phyloP scores from a whole-genome alignment of 352 stramenopile genomes.

The Pilasporangium apinafurcum region DNA sequence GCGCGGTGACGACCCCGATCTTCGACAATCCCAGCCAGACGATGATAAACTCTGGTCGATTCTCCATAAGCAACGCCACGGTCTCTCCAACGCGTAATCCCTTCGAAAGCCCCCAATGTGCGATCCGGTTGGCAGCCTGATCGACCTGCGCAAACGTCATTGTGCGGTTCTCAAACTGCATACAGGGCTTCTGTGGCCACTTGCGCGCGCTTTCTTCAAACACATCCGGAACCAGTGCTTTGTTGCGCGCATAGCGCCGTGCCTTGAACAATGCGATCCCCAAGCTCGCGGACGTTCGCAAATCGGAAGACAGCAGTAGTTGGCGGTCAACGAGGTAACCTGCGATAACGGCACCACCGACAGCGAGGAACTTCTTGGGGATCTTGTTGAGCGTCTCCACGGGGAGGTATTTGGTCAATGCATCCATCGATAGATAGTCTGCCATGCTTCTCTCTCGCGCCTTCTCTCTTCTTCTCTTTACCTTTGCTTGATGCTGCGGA shows the following conservation, averaged over 20 bases:
- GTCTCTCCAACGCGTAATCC: conserved; percentile 55
- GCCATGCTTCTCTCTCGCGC: background rate
- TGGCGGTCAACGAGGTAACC: conserved; percentile 49
- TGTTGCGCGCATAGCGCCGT: conserved; percentile 23
- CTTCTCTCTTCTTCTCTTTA: no score
- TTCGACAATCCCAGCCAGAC: conserved; percentile 83
- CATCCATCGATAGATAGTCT: no score
- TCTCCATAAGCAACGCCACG: conserved; percentile 81
- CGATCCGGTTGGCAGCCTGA: conserved; percentile 59
- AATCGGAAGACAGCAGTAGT: conserved; percentile 48
- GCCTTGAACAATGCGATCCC: conserved; percentile 33
- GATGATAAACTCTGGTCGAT: conserved; percentile 77
- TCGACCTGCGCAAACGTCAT: conserved; percentile 65
- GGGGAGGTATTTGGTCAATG: background rate
- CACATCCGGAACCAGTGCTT: conserved; percentile 41
- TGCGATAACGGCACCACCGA: conserved; percentile 30
- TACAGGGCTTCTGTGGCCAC: conserved; percentile 54
- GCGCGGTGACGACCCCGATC: conserved; percentile 72
- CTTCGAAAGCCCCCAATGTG: conserved; percentile 53
- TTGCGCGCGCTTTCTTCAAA: conserved; percentile 48
- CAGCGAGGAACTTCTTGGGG: conserved; percentile 36
- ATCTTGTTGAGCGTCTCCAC: conserved; percentile 16
- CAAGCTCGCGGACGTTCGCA: conserved; percentile 31
- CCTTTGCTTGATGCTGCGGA: no score
- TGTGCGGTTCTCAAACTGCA: conserved; percentile 42